Base-by-base conservation (phyloP, 495 filamentous ascomycete species). In the Tuber indicum region DNA sequence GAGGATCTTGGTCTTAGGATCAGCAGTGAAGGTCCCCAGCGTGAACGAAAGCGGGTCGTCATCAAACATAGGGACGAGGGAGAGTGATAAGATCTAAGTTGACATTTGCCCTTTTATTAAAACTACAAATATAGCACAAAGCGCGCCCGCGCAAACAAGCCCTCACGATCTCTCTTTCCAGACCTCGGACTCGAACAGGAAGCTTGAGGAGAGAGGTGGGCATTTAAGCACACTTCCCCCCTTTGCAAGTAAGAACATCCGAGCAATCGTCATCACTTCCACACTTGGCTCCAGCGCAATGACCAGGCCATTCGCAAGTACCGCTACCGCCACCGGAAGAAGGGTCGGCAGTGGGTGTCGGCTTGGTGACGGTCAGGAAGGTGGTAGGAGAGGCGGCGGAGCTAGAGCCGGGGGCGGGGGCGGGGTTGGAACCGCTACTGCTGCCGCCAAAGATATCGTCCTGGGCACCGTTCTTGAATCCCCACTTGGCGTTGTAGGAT, bases 391-490 rank as follows among this genome's bases (percentile, higher is more conserved):
- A n/a, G 52, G 58, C 26, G 32, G 58, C 14, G 4, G 0, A 3
- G 8, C 8, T 7, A 43, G 42, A 10, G 9, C 42, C 42, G 42
- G 42, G 5, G 42, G 6, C 14, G 14, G 58, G 26, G 32, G 12
- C 26, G 16, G 58, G 58, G 4, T 66, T 66, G 58, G 58, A 66
- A 66, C 58, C 26, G 58, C 58, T 36, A 46, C 52, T 21, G 42
- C 52, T 16, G 6, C 74, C 74, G 0, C 4, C 80, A 72, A 87
- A 87, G 73, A 88, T 87, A 73, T 87, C 87, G 43, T 85, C 84
- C 77, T 88, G 87, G 4, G 87, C 83, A 43, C 87, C 87, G 44
- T 84, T 76, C 41, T 72, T 73, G 77, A 84, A 87, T 26, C 86
- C 87, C 80, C 85, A 86, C 69, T 84, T 84, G 42, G 62, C n/a